Base-by-base conservation (phyloP, 2,329 filamentous ascomycete species). In the Aspergillus phoenicis region DNA sequence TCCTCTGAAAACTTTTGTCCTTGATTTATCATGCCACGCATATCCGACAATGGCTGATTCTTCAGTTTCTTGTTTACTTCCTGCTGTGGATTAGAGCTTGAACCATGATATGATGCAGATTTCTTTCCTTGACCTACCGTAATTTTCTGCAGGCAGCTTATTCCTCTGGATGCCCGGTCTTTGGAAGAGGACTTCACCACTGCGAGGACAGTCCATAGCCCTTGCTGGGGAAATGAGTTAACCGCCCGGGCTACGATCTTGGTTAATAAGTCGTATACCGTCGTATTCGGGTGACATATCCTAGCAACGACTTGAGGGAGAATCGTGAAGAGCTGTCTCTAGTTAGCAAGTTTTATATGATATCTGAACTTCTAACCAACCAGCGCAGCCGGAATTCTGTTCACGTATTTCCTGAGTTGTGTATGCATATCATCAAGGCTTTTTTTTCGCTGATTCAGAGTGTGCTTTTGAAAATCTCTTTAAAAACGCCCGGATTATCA, bases 241-340 rank as follows among this genome's bases (percentile, higher is more conserved):
- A 96, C 89, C n/a, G 97, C 91, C 73, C 91, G 94, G 62, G 89
- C 80, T 58, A 99, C 93, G 66, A 98, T 94, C 36, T 84, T 84
- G 57, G 89, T 86, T 6, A 99, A 80, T 8, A 91, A 81, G 61
- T 89, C 86, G 77, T 91, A 96, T 1, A 97, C 92, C 1, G 87
- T 85, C 4, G 77, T 77, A 73, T 97, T 91, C 1, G 89, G 87
- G 77, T 99, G 95, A 49, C 91, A 91, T 69, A 99, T 97, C 33
- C 95, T 89, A n/a, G 94, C 95, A 59, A 99, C 91, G 63, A 99
- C 90, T 76, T 99, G 95, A 5, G 95, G 91, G 45, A 99, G 82
- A 5, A 94, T 87, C 1, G 83, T 84, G 67, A 83, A 83, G 28
- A 83, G 76, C 72, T 82, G 61, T 38, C 15, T 47, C 33, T 55